phyloP scores from a whole-genome alignment of 208 protist species.

The Wallacemonas rigidus region DNA sequence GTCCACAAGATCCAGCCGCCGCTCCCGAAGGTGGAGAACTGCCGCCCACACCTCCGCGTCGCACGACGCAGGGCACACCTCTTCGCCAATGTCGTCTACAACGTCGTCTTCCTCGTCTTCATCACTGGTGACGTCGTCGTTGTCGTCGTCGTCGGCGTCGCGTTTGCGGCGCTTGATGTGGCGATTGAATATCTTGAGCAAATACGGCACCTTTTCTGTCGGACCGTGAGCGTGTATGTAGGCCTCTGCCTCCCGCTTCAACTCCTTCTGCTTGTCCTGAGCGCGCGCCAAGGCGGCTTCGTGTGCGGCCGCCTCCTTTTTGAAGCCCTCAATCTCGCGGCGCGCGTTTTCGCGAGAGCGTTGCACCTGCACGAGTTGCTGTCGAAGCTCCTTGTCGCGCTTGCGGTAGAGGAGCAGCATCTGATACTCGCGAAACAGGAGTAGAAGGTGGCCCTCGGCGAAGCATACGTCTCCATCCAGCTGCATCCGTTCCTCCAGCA shows the following conservation, averaged over 20 bases:
- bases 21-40: slow-evolving; percentile 90
- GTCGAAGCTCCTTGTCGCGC: slow-evolving; percentile 76
- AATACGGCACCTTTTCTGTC: slow-evolving; percentile 63
- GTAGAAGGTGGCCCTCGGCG: slow-evolving; percentile 88
- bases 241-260: slow-evolving; percentile 75
- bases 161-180: slow-evolving; percentile 90
- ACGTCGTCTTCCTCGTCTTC: slow-evolving; percentile 74
- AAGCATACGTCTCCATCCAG: slow-evolving; percentile 95
- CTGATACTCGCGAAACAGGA: slow-evolving; percentile 95
- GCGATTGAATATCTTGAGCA: slow-evolving; percentile 92
- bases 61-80: slow-evolving; percentile 90
- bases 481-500: slow-evolving; percentile 81
- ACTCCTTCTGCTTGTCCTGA: slow-evolving; percentile 66
- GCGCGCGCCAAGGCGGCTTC: slow-evolving; percentile 62
- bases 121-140: slow-evolving; percentile 82
- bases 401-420: slow-evolving; percentile 95
- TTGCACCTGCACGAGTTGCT: slow-evolving; percentile 55
- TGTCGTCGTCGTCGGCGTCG: slow-evolving; percentile 40
- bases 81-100: slow-evolving; percentile 92
- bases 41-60: slow-evolving; percentile 79
- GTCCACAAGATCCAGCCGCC: slow-evolving; percentile 91
- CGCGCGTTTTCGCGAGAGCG: slow-evolving; percentile 67
- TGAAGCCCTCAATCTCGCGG: slow-evolving; percentile 61
- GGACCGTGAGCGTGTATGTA: slow-evolving; percentile 86
- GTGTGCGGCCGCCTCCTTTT: slow-evolving; percentile 42